A percentile compares a stretch with the other conserved stretches of the same genome.
Evolutionary conservation across 805 yeast species (phyloP).

Genomic region (Starmerella apis): DNA sequence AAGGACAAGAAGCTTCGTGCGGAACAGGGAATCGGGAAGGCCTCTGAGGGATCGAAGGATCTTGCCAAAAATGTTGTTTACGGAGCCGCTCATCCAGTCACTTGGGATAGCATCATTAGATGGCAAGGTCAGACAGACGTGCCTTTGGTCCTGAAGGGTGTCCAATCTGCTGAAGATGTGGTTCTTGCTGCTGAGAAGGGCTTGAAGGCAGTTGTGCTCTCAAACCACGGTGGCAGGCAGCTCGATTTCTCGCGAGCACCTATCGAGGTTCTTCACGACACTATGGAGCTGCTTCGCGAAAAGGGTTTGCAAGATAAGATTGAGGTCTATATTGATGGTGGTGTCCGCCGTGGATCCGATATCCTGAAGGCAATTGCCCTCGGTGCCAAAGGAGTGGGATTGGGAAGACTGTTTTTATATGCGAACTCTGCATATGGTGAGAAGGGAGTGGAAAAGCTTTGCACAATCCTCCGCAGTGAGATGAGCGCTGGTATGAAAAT

Average conservation of each 20-base stretch:
- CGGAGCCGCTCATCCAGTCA: slow-evolving; percentile 27
- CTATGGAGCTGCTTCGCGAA: slow-evolving; percentile 38
- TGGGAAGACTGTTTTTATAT: slow-evolving; percentile 65
- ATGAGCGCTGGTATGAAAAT: slow-evolving; percentile 66
- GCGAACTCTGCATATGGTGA: slow-evolving; percentile 72
- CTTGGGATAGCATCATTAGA: slow-evolving; percentile 34
- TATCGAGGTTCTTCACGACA: slow-evolving; percentile 56
- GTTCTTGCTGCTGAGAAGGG: slow-evolving; percentile 62
- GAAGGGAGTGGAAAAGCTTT: slow-evolving; percentile 56
- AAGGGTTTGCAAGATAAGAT: slow-evolving; percentile 36
- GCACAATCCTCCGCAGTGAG: slow-evolving; percentile 58
- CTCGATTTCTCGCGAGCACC: slow-evolving; percentile 72
- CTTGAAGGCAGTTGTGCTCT: slow-evolving; percentile 62
- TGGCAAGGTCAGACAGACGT: slow-evolving; percentile 24
- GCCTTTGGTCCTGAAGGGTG: slow-evolving; percentile 59
- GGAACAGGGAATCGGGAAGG: not conserved
- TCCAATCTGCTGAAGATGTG: slow-evolving; percentile 71
- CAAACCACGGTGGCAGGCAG: slow-evolving; percentile 88
- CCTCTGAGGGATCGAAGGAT: slow-evolving; percentile 80
- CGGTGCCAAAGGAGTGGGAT: slow-evolving; percentile 66
- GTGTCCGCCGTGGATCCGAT: slow-evolving; percentile 66
- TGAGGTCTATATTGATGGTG: slow-evolving; percentile 66
- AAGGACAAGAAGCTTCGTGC: slow-evolving; percentile 46
- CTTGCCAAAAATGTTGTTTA: slow-evolving; percentile 64
- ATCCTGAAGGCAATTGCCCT: slow-evolving; percentile 60